Percentiles rank a stretch among this genome's conserved stretches.
Conservation (phyloP, 2,329 filamentous ascomycete species). For the Cladobotryum mycophilum region DNA sequence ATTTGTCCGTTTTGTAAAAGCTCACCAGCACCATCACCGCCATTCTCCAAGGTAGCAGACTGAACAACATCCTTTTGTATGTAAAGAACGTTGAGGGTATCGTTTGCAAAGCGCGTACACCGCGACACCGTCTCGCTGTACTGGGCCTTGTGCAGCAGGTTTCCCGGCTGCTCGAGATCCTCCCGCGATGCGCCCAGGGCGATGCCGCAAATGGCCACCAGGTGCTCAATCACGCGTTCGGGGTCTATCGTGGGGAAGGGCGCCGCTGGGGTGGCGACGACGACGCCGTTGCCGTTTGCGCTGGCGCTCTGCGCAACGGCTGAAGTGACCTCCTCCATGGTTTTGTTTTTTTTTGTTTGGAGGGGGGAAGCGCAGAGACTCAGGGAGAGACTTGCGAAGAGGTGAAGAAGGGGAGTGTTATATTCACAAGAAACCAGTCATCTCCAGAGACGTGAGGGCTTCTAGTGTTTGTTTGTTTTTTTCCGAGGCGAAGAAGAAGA, state of each 20-base stretch:
- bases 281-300: conserved; percentile 43
- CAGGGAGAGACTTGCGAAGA: not conserved
- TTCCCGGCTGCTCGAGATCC: conserved; percentile 76
- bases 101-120: conserved; percentile 83
- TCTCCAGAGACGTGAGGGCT: conserved; percentile 19
- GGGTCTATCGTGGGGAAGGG: conserved; percentile 58
- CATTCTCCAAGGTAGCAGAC: conserved; percentile 45
- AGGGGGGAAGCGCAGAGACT: not conserved
- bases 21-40: conserved; percentile 40
- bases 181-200: conserved; percentile 67
- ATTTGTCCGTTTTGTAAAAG: not conserved
- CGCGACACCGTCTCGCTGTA: conserved; percentile 76
- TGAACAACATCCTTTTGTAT: conserved; percentile 74
- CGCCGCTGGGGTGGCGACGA: conserved; percentile 21
- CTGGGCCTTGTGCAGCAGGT: conserved; percentile 67
- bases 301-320: conserved; percentile 37
- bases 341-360: no score
- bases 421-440: conserved; percentile 21
- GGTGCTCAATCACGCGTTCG: conserved; percentile 63
- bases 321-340: conserved; percentile 53
- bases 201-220: conserved; percentile 63
- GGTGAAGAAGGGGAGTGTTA: conserved; percentile 10
- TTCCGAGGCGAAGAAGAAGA: no score
- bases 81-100: conserved; percentile 82
- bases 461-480: no score